phyloP scores from a whole-genome alignment of 177 flowering plant species.

The Telopea speciosissima region DNA sequence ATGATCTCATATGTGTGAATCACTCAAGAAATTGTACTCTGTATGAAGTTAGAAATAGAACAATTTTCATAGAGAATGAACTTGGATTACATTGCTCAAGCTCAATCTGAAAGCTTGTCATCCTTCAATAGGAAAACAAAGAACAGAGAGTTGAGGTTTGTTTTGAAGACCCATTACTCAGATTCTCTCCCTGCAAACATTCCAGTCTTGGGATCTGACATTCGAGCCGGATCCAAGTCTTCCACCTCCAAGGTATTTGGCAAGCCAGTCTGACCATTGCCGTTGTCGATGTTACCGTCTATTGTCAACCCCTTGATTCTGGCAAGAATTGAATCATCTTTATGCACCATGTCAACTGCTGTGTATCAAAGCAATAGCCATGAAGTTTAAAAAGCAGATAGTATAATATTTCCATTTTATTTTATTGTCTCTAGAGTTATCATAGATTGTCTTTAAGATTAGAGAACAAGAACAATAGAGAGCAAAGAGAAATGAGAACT shows the following conservation, averaged over 20 bases:
- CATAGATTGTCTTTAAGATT: neutral
- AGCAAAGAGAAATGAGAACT: neutral
- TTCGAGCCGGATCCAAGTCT: slow-evolving; percentile 3
- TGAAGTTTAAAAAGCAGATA: neutral
- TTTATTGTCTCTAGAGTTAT: neutral
- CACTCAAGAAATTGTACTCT: neutral
- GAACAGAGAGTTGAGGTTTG: neutral
- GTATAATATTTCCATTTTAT: neutral
- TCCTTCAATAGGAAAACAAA: neutral
- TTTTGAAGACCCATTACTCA: neutral
- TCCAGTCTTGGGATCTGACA: neutral
- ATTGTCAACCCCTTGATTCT: slow-evolving; percentile 12
- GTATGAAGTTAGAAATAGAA: neutral
- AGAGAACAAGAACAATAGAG: neutral
- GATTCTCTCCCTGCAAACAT: neutral
- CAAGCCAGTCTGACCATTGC: slow-evolving; percentile 8
- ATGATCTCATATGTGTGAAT: neutral
- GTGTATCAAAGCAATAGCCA: slow-evolving; percentile 3
- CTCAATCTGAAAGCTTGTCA: neutral
- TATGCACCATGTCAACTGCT: slow-evolving; percentile 21
- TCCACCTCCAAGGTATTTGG: slow-evolving; percentile 12
- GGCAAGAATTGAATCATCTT: slow-evolving; percentile 13
- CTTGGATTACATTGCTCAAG: neutral
- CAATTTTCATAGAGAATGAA: neutral
- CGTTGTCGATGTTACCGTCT: slow-evolving; percentile 6